phyloP scores from a whole-genome alignment of 2,329 filamentous ascomycete species.

The Talaromyces funiculosus region DNA sequence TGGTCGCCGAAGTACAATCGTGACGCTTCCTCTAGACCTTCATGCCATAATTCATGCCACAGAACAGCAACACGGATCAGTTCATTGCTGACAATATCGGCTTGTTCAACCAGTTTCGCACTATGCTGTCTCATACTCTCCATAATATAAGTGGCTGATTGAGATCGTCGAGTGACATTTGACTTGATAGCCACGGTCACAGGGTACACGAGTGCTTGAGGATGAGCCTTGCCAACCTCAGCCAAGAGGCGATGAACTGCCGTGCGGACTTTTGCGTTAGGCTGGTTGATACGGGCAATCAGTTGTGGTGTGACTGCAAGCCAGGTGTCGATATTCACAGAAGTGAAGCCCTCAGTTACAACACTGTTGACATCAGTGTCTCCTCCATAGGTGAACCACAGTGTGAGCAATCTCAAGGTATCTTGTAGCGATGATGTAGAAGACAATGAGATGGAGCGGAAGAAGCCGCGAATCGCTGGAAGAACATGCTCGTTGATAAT shows the following conservation, averaged over 20 bases:
- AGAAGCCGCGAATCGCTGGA: conserved; percentile 91
- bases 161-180: conserved; percentile 73
- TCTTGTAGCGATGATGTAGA: conserved; percentile 91
- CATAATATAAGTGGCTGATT: conserved; percentile 90
- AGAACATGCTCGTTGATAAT: conserved; percentile 83
- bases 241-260: conserved; percentile 88
- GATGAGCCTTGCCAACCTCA: conserved; percentile 89
- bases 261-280: conserved; percentile 78
- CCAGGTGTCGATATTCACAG: conserved; percentile 96
- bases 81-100: conserved; percentile 90
- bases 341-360: conserved; percentile 83
- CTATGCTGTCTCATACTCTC: conserved; percentile 97
- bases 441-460: conserved; percentile 91
- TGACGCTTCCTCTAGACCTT: conserved; percentile 93
- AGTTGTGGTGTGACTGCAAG: conserved; percentile 96
- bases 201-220: conserved; percentile 93
- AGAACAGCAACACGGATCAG: conserved; percentile 93
- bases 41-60: conserved; percentile 99
- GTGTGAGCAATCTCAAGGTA: conserved; percentile 80
- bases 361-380: conserved; percentile 80
- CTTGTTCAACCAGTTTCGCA: conserved; percentile 85
- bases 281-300: conserved; percentile 95
- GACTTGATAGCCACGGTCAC: conserved; percentile 98
- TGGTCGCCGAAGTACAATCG: conserved; percentile 95
- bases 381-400: conserved; percentile 95